Evolutionary conservation across 2,329 filamentous ascomycete species (phyloP).

Genomic region (Penicillium sp.): DNA sequence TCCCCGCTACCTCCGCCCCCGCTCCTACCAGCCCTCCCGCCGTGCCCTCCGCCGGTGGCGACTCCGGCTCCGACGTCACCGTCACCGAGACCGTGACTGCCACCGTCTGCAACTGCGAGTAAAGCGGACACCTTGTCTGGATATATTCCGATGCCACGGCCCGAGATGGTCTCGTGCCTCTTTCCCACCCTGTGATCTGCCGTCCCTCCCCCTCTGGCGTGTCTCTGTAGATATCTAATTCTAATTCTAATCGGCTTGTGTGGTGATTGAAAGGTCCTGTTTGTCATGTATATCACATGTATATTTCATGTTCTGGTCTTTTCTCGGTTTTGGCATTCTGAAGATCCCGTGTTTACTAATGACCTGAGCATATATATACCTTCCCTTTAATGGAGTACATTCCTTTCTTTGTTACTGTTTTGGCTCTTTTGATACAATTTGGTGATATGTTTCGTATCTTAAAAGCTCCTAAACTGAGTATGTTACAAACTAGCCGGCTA

Average conservation of each 20-base stretch:
- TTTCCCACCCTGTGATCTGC: constrained; percentile 12
- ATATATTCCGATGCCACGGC: background rate
- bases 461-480: background rate
- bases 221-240: constrained; percentile 30
- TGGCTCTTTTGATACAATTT: background rate
- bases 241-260: constrained; percentile 25
- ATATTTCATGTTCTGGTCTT: background rate
- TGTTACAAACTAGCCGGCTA: background rate
- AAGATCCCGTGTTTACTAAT: constrained; percentile 6
- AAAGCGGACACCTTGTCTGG: constrained; percentile 6
- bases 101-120: constrained; percentile 21
- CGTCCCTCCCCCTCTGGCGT: constrained; percentile 11
- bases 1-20: constrained; percentile 7
- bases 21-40: constrained; percentile 14
- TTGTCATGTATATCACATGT: constrained; percentile 12
- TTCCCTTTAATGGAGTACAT: constrained; percentile 27
- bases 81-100: constrained; percentile 11
- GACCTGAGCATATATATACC: constrained; percentile 5
- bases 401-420: constrained; percentile 13
- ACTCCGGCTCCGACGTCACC: constrained; percentile 15
- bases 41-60: background rate
- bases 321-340: background rate
- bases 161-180: background rate
- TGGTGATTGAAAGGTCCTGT: constrained; percentile 4
- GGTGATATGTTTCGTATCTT: background rate